Base-by-base conservation (phyloP, 148 eudicot species). In the Limonium bicolor region DNA sequence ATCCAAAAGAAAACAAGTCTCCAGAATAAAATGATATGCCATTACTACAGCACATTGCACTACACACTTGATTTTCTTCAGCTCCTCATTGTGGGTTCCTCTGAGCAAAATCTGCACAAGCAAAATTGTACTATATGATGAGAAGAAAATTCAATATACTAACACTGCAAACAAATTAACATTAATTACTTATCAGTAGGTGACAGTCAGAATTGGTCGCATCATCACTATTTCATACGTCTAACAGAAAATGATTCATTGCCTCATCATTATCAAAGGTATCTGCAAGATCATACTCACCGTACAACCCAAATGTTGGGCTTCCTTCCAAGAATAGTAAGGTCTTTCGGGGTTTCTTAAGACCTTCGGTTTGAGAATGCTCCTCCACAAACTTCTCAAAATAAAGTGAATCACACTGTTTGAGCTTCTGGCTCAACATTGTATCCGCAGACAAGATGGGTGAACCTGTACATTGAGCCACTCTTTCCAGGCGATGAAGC, bases 1-100 rank as follows among this genome's bases (percentile, higher is more conserved):
- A 71, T 84, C 86, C 17, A 74, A 59, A 51, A 90, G 80, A 55
- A 90, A 90, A 53, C 77, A 80, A 37, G 86, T 90, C 74, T 90
- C 97, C 7, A 90, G 71, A 55, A 90, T 74, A 36, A 84, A 70
- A 73, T 90, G 84, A 68, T 84, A 78, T 51, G 97, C 97, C 84
- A 90, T 75, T 46, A 84, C 72, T 58, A 90, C 93, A 18, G 97
- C 92, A 65, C 78, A 84, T 23, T 77, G 84, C 31, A 80, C 72
- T 31, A 84, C 93, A 61, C 72, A 60, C 63, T 90, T 90, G 50
- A 90, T 71, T 69, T 61, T 84, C 73, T 90, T 90, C 75, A 90
- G 41, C 38, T 84, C 95, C 24, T 84, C 75, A 47, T 71, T 73
- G 46, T 75, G 82, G 37, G 87, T 61, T 38, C 97, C 97, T 76